These are phyloP conservation scores for Arthrobotrys sinensis DNA, from an alignment of 2,329 filamentous ascomycete genomes.

Conservation along the genomic window DNA sequence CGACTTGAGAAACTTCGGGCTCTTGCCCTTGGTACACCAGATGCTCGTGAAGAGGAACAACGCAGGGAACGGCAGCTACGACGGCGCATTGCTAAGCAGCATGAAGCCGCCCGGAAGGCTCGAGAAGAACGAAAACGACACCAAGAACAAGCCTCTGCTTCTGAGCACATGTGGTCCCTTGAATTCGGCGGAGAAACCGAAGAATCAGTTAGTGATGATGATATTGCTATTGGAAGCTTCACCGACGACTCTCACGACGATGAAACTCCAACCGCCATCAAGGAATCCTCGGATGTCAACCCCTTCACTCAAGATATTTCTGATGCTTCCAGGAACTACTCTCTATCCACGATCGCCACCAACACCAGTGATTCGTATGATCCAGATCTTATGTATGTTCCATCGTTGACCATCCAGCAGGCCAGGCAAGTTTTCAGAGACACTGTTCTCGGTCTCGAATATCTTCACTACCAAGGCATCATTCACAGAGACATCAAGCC, in stretches of 20 bases:
- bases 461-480: constrained; percentile 88
- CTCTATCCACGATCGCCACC: constrained; percentile 58
- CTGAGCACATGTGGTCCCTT: constrained; percentile 66
- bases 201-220: constrained; percentile 51
- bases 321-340: constrained; percentile 51
- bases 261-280: constrained; percentile 55
- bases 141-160: constrained; percentile 48
- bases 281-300: constrained; percentile 56
- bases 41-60: constrained; percentile 76
- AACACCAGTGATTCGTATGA: constrained; percentile 67
- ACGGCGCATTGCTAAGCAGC: constrained; percentile 60
- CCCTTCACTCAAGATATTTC: constrained; percentile 50
- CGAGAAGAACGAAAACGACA: constrained; percentile 63
- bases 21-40: constrained; percentile 71
- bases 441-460: constrained; percentile 92
- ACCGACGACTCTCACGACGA: constrained; percentile 61
- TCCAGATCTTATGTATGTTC: constrained; percentile 87
- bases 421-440: constrained; percentile 90
- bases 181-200: constrained; percentile 64
- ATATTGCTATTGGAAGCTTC: constrained; percentile 56
- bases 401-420: constrained; percentile 88
- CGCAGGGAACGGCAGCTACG: constrained; percentile 72
- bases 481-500: constrained; percentile 89
- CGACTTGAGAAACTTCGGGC: constrained; percentile 71
- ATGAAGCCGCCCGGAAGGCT: constrained; percentile 65